phyloP scores from a whole-genome alignment of 441 rosid genomes.

The Codiaeum variegatum region DNA sequence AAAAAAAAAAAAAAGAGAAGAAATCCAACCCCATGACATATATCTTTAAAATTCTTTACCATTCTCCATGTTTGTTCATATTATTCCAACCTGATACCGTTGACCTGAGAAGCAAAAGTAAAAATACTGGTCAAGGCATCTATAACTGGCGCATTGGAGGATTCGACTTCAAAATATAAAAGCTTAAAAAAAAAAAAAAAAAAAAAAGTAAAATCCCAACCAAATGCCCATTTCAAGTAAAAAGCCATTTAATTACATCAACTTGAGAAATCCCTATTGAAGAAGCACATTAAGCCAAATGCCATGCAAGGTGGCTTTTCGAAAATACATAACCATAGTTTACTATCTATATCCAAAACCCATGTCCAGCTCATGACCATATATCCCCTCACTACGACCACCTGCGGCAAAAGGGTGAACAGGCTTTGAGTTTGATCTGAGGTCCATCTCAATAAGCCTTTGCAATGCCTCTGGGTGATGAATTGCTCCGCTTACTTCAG shows the following conservation, averaged over 20 bases:
- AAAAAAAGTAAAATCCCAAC: conserved; percentile 12
- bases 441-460: conserved; percentile 75
- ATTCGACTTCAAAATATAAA: neutral
- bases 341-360: conserved; percentile 61
- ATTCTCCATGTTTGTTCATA: neutral
- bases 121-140: neutral
- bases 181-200: conserved; percentile 5
- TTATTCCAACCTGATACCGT: neutral
- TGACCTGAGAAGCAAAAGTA: neutral
- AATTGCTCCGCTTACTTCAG: conserved; percentile 43
- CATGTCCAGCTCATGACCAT: conserved; percentile 71
- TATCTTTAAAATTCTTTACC: neutral
- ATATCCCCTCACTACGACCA: conserved; percentile 52
- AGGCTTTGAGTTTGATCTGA: conserved; percentile 64
- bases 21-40: neutral
- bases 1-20: neutral
- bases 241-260: conserved; percentile 29
- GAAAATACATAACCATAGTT: conserved; percentile 25
- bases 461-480: conserved; percentile 73
- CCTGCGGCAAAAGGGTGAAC: conserved; percentile 39
- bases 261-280: conserved; percentile 10
- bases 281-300: conserved; percentile 21
- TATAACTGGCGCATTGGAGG: neutral
- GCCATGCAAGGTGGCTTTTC: conserved; percentile 13
- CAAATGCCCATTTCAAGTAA: conserved; percentile 18